Evolutionary conservation across 78 protist species (phyloP).

Genomic region (Dictyostelium citrinum): DNA sequence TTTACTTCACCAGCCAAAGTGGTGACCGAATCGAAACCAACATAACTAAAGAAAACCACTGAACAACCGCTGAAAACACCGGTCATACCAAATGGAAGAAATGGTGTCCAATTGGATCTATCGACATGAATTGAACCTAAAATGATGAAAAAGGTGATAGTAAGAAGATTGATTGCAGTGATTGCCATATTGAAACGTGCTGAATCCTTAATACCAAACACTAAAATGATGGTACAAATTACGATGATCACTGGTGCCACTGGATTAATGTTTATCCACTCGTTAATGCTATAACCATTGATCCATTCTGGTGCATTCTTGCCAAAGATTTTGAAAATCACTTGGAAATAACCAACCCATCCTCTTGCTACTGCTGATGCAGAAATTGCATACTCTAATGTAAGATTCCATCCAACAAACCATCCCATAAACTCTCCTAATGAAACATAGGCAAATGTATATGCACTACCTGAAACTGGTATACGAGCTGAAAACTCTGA

Average conservation of each 20-base stretch:
- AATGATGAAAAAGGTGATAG: slow-evolving; percentile 66
- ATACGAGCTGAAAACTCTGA: slow-evolving; percentile 79
- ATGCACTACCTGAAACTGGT: slow-evolving; percentile 82
- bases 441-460: slow-evolving; percentile 76
- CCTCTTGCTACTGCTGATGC: slow-evolving; percentile 85
- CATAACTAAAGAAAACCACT: slow-evolving; percentile 77
- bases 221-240: slow-evolving; percentile 48
- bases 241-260: slow-evolving; percentile 34
- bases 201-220: slow-evolving; percentile 75
- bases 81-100: slow-evolving; percentile 77
- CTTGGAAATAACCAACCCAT: slow-evolving; percentile 71
- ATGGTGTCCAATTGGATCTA: slow-evolving; percentile 47
- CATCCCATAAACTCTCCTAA: slow-evolving; percentile 78
- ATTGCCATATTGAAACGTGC: slow-evolving; percentile 36
- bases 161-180: slow-evolving; percentile 49
- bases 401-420: slow-evolving; percentile 68
- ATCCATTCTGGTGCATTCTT: slow-evolving; percentile 16
- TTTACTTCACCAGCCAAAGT: slow-evolving; percentile 78
- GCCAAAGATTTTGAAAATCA: background rate
- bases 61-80: slow-evolving; percentile 77
- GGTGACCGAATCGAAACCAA: slow-evolving; percentile 86
- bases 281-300: background rate
- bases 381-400: slow-evolving; percentile 74
- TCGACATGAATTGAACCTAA: slow-evolving; percentile 60
- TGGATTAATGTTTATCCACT: slow-evolving; percentile 5